Evolutionary conservation across 805 yeast species (phyloP), one percentile per base, ranked within the genome.

Genomic region (Saturnispora besseyi): DNA sequence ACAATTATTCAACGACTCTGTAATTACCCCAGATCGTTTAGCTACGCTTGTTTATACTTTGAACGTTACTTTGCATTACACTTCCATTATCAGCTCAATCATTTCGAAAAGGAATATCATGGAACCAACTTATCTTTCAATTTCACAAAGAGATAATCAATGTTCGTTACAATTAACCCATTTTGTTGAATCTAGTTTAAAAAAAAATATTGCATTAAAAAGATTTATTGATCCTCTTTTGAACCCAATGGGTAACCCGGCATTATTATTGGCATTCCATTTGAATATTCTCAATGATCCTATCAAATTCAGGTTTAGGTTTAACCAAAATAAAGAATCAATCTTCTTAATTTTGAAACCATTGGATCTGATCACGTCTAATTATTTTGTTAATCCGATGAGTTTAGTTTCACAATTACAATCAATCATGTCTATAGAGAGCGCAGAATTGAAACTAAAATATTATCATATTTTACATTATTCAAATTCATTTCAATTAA

Each of bases 221-320:
- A 34, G 50, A 51, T 40, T 22, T 48, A n/a, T 50, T 51, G 18
- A 51, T 15, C 32, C 51, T 1, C 18, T 34, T 15, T 18, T 49
- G 4, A 54, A 54, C 41, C 44, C 47, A 3, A 41, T 60, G 22
- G 46, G 53, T 32, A 34, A 33, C 4, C 51, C 50, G 22, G 50
- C 61, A 8, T 46, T 59, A 2, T 45, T 48, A 12, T 48, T 60
- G 8, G 51, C 62, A 3, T 41, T 56, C 15, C 67, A 64, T 50
- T 45, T 55, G 13, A 28, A 55, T n/a, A 45, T 62, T 29, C 41
- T 48, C 13, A 56, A 57, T 41, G 66, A 63, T 46, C 66, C 66
- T 3, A 51, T 56, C 7, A 57, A 57, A 36, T 64, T 58, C 41
- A 37, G 68, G 34, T 57, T 46, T 41, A 15, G 44, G 5, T 24